These are phyloP conservation scores for Piloderma croceum DNA, from an alignment of 768 basidiomycete genomes.

Conservation along the genomic window DNA sequence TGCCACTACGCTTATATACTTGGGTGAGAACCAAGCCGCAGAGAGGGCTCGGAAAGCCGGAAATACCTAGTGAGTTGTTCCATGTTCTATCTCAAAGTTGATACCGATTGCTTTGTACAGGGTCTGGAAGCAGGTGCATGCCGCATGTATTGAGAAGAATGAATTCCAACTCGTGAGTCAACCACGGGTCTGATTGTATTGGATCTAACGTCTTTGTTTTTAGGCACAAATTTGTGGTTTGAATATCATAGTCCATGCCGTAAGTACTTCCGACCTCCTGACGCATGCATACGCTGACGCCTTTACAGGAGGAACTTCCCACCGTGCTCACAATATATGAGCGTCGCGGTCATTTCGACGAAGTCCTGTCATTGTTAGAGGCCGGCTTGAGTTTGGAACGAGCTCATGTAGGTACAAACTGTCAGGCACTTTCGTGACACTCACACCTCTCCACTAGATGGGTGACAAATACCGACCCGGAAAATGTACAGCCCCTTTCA, in stretches of 20 bases:
- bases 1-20: conserved; percentile 96
- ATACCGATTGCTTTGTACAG: conserved; percentile 31
- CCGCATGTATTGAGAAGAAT: conserved; percentile 94
- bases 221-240: conserved; percentile 98
- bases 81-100: background rate
- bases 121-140: conserved; percentile 99
- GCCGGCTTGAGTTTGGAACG: conserved; percentile 95
- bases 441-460: conserved; percentile 54
- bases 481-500: conserved; percentile 62
- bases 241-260: conserved; percentile 95
- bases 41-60: conserved; percentile 99
- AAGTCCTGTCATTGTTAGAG: conserved; percentile 86
- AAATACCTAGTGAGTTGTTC: conserved; percentile 79
- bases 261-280: too few species aligned
- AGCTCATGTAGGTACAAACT: conserved; percentile 64
- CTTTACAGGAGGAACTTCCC: conserved; percentile 83
- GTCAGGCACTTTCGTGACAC: background rate
- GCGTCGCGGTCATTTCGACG: conserved; percentile 87
- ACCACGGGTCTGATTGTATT: background rate
- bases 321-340: conserved; percentile 81
- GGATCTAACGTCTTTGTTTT: conserved; percentile 8
- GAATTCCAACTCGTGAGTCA: conserved; percentile 81
- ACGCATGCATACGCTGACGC: too few species aligned
- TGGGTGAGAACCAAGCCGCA: conserved; percentile 95
- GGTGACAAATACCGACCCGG: conserved; percentile 96